These are phyloP conservation scores for Phytophthora agathidicida DNA, from an alignment of 352 stramenopile species.

Conservation along the genomic window DNA sequence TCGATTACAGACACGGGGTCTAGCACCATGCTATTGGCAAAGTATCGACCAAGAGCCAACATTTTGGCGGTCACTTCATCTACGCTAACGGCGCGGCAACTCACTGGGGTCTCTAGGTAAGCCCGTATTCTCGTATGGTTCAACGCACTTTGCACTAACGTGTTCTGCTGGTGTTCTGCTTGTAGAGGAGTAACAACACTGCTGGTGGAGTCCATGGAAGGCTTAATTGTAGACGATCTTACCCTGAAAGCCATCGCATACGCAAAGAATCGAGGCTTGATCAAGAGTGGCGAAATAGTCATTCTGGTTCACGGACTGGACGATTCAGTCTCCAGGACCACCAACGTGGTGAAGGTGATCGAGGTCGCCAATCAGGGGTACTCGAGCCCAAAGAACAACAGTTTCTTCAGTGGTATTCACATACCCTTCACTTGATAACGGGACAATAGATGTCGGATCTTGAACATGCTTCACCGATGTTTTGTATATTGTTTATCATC, in stretches of 20 bases:
- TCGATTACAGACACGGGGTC: constrained; percentile 96
- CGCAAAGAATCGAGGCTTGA: constrained; percentile 81
- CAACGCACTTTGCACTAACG: neutral
- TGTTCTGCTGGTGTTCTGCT: constrained; percentile 6
- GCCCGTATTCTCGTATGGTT: neutral
- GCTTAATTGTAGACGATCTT: constrained; percentile 87
- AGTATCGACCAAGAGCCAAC: constrained; percentile 92
- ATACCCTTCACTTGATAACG: constrained; percentile 34
- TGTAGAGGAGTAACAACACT: constrained; percentile 69
- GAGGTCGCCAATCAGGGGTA: constrained; percentile 73
- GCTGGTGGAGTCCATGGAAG: constrained; percentile 78
- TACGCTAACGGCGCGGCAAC: constrained; percentile 64
- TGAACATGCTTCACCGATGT: neutral
- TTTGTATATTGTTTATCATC: constrained; percentile 6
- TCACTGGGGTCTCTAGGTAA: constrained; percentile 82
- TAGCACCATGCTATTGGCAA: constrained; percentile 95
- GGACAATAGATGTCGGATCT: neutral
- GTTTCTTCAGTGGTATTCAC: constrained; percentile 66
- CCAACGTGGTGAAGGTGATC: constrained; percentile 92
- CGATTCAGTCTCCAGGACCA: constrained; percentile 79
- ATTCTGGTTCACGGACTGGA: constrained; percentile 91
- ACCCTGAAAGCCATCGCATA: constrained; percentile 87
- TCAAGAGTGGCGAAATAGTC: constrained; percentile 84
- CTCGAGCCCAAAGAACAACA: constrained; percentile 65
- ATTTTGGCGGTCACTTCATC: constrained; percentile 92